phyloP scores from a whole-genome alignment of 352 stramenopile species.

The Phytophthora pisi region DNA sequence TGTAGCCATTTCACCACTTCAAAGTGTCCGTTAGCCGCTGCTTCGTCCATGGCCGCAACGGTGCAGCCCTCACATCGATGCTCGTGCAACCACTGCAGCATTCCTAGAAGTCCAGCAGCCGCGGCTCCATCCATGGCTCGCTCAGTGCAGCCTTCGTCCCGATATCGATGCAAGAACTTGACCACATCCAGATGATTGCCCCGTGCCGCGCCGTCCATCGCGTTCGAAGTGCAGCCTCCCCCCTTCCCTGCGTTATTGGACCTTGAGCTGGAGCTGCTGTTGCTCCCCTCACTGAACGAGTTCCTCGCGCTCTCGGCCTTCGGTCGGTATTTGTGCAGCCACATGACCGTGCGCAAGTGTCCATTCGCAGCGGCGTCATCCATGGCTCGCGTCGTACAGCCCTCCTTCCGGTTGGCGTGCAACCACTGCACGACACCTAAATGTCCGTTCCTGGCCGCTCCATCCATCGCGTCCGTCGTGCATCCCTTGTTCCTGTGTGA shows the following conservation, averaged over 20 bases:
- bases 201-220: conserved; percentile 37
- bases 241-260: conserved; percentile 6
- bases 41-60: conserved; percentile 33
- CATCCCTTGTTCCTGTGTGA: conserved; percentile 22
- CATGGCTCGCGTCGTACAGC: conserved; percentile 45
- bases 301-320: conserved; percentile 13
- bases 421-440: conserved; percentile 36
- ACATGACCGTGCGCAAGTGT: conserved; percentile 41
- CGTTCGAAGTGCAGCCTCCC: conserved; percentile 37
- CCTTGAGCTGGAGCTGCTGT: conserved; percentile 25
- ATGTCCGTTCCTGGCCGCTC: conserved; percentile 35
- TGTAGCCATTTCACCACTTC: conserved; percentile 44
- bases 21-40: conserved; percentile 35
- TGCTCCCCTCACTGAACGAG: conserved; percentile 17
- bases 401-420: conserved; percentile 34
- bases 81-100: conserved; percentile 43
- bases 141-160: conserved; percentile 40
- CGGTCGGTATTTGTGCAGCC: conserved; percentile 36
- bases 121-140: conserved; percentile 41
- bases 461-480: conserved; percentile 37
- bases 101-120: conserved; percentile 27
- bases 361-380: conserved; percentile 42
- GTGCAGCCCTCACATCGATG: conserved; percentile 36
- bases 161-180: conserved; percentile 42
- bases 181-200: conserved; percentile 41